phyloP scores from a whole-genome alignment of 257 asterid genomes.

The Ligustrum vulgare region DNA sequence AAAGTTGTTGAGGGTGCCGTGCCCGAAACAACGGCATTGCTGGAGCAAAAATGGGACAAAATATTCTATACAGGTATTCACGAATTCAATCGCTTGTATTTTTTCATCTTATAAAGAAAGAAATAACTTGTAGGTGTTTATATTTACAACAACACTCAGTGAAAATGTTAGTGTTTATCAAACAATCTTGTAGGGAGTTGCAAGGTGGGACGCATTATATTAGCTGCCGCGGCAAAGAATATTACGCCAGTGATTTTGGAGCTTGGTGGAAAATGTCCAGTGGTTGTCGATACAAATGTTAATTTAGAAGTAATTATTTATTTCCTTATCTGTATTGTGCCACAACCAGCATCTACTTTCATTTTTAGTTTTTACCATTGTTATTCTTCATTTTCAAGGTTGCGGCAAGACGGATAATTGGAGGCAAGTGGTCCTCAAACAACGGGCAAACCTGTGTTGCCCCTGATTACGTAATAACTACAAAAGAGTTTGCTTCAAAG shows the following conservation, averaged over 20 bases:
- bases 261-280: conserved; percentile 93
- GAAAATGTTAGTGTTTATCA: too few relatives aligned
- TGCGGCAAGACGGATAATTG: conserved; percentile 67
- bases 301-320: conserved; percentile 50
- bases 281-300: conserved; percentile 65
- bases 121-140: too few relatives aligned
- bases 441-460: conserved; percentile 91
- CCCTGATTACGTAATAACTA: conserved; percentile 79
- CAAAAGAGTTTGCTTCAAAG: conserved; percentile 61
- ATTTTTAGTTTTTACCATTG: neutral
- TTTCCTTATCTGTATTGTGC: conserved; percentile 2
- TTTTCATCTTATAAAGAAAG: too few relatives aligned
- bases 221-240: conserved; percentile 87
- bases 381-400: conserved; percentile 47
- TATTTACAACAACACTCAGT: too few relatives aligned
- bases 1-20: conserved; percentile 74
- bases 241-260: conserved; percentile 87
- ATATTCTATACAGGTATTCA: conserved; percentile 66
- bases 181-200: conserved; percentile 49
- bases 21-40: conserved; percentile 54
- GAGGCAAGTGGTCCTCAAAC: conserved; percentile 95
- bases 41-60: conserved; percentile 80
- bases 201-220: conserved; percentile 71
- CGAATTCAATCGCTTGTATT: neutral
- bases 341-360: neutral